Percentiles rank a stretch among this genome's conserved stretches.
Evolutionary conservation across 192 early-diverging fungal genomes (phyloP).

Genomic region (Backusella tuberculispora): DNA sequence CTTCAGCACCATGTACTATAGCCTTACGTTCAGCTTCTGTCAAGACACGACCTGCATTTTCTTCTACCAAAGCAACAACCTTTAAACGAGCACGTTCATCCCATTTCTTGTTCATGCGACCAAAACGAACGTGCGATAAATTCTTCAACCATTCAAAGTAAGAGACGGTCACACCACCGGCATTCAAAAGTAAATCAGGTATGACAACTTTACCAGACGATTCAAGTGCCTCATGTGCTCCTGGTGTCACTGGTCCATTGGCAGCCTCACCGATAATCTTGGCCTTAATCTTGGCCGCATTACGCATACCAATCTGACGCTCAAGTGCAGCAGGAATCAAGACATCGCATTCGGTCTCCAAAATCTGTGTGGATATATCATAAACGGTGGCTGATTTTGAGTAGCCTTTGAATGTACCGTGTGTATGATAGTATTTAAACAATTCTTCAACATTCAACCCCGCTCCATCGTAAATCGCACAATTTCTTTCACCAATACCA

Average conservation of each 20-base stretch:
- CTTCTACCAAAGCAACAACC: conserved; percentile 70
- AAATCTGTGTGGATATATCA: conserved; percentile 52
- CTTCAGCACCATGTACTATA: conserved; percentile 82
- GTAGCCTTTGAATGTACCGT: conserved; percentile 71
- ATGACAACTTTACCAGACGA: conserved; percentile 64
- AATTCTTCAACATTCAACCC: conserved; percentile 71
- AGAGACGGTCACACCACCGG: conserved; percentile 83
- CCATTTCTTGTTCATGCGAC: conserved; percentile 85
- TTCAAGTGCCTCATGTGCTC: conserved; percentile 67
- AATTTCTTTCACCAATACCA: conserved; percentile 75
- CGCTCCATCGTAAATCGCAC: conserved; percentile 59
- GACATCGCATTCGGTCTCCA: conserved; percentile 79
- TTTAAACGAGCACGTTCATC: conserved; percentile 77
- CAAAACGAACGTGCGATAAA: conserved; percentile 80
- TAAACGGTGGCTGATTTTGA: conserved; percentile 59
- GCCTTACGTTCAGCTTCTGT: conserved; percentile 73
- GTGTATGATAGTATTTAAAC: conserved; percentile 60
- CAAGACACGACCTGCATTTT: conserved; percentile 74
- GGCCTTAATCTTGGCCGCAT: conserved; percentile 72
- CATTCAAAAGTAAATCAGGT: conserved; percentile 78
- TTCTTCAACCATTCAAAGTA: conserved; percentile 87
- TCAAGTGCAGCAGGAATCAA: conserved; percentile 83
- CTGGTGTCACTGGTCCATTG: conserved; percentile 82
- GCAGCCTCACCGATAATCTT: conserved; percentile 83
- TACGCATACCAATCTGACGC: conserved; percentile 75